phyloP scores from a whole-genome alignment of 2,329 filamentous ascomycete genomes.

The Clarireedia hainanense region DNA sequence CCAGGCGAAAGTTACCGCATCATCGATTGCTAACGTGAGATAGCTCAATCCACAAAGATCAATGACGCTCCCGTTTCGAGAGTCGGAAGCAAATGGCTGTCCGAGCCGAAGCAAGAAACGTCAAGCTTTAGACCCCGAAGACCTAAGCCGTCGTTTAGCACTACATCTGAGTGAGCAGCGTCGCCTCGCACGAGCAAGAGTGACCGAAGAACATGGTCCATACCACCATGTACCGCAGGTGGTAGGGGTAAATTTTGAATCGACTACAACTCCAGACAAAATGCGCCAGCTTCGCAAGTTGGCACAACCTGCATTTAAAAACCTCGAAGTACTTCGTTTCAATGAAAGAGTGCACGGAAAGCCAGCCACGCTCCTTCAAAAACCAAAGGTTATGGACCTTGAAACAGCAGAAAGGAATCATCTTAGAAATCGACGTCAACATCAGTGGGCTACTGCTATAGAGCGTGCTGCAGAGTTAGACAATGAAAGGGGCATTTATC shows the following conservation, averaged over 20 bases:
- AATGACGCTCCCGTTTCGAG: conserved; percentile 22
- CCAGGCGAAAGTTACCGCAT: background rate
- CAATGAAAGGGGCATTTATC: conserved; percentile 23
- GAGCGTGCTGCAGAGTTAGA: conserved; percentile 32
- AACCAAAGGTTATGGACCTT: conserved; percentile 20
- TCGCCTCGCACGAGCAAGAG: conserved; percentile 13
- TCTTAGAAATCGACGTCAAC: conserved; percentile 36
- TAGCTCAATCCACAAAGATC: conserved; percentile 13
- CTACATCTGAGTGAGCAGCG: conserved; percentile 42
- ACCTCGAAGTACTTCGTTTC: conserved; percentile 30
- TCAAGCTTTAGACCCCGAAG: conserved; percentile 44
- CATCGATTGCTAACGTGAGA: background rate
- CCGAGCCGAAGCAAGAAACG: conserved; percentile 23
- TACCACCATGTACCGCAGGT: conserved; percentile 47
- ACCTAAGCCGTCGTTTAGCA: conserved; percentile 45
- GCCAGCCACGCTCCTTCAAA: conserved; percentile 13
- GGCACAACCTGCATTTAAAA: conserved; percentile 36
- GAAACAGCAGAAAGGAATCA: conserved; percentile 31
- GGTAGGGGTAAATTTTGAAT: conserved; percentile 46
- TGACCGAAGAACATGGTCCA: conserved; percentile 14
- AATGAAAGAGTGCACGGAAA: conserved; percentile 13
- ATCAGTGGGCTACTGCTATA: conserved; percentile 34
- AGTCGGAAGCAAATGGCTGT: conserved; percentile 4
- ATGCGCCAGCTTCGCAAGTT: conserved; percentile 37
- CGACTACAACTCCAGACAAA: conserved; percentile 42